Conservation (phyloP, 1,139 yeast genomes). For the Magnusiomyces paraingens region DNA sequence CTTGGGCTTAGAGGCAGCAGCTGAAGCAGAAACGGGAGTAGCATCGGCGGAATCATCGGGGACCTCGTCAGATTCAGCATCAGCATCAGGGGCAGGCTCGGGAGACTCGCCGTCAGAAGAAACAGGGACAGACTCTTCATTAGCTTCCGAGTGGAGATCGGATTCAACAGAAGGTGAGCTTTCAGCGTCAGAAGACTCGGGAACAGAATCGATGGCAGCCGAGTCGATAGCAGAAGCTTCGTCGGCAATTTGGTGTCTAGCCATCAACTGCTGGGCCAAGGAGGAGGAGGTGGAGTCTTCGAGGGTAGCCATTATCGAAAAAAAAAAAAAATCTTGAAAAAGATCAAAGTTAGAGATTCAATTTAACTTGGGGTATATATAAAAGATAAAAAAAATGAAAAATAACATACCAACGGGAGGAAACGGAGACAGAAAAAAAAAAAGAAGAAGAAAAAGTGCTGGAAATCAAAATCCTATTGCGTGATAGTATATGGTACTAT, state of each 20-base stretch:
- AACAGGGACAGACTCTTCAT: slow-evolving; percentile 1
- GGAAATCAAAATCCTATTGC: not conserved
- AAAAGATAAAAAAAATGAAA: no score
- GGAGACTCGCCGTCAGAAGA: not conserved
- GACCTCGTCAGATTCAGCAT: not conserved
- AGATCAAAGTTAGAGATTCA: no score
- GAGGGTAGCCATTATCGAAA: slow-evolving; percentile 7
- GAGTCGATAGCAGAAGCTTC: no score
- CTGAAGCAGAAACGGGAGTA: slow-evolving; percentile 13
- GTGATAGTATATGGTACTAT: no score
- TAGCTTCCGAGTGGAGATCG: not conserved
- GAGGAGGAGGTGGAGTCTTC: slow-evolving; percentile 17
- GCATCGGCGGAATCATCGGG: slow-evolving; percentile 5
- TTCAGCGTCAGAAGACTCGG: slow-evolving; percentile 5
- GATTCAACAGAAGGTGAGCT: not conserved
- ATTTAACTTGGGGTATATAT: no score
- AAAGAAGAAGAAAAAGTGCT: not conserved
- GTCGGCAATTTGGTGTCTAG: slow-evolving; percentile 22
- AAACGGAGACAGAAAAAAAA: not conserved
- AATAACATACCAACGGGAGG: slow-evolving; percentile 3
- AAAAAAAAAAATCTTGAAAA: no score
- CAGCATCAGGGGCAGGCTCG: not conserved
- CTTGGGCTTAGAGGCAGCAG: slow-evolving; percentile 2
- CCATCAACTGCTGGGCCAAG: slow-evolving; percentile 27
- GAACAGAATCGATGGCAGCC: slow-evolving; percentile 4